Conservation (phyloP, 805 yeast species). For the Lachancea dasiensis region DNA sequence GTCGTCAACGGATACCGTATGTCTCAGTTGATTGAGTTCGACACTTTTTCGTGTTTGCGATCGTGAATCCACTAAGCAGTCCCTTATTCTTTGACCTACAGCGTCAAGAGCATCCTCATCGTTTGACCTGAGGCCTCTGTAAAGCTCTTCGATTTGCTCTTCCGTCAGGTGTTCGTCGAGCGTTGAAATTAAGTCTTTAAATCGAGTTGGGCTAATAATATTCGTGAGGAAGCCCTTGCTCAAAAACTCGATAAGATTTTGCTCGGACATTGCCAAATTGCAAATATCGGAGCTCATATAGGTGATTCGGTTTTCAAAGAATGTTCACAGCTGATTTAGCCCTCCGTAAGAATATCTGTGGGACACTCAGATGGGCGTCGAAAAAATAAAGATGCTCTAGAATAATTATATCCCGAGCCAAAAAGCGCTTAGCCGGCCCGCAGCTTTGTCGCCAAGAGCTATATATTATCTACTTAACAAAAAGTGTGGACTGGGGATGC, state of each 20-base stretch:
- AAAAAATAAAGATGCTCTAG: too few species aligned
- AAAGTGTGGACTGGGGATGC: too few species aligned
- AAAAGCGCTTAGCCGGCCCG: too few species aligned
- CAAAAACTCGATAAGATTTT: conserved; percentile 1
- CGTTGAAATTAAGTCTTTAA: neutral
- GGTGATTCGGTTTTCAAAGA: too few species aligned
- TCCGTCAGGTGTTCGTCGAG: neutral
- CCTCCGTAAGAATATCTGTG: too few species aligned
- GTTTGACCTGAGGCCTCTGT: neutral
- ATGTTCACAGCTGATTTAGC: too few species aligned
- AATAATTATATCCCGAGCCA: too few species aligned
- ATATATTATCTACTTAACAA: too few species aligned
- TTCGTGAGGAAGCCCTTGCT: conserved; percentile 7
- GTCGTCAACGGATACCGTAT: conserved; percentile 6
- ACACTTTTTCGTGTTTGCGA: neutral
- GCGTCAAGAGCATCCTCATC: neutral
- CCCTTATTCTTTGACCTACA: neutral
- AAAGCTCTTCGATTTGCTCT: neutral
- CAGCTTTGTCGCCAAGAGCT: too few species aligned
- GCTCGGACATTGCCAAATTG: conserved; percentile 8
- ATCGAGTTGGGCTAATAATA: neutral
- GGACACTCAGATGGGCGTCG: too few species aligned
- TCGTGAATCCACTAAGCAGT: neutral
- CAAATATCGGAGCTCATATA: too few species aligned
- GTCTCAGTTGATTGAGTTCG: conserved; percentile 4